Evolutionary conservation across 2,329 filamentous ascomycete species (phyloP), one percentile per base, ranked within the genome.

Genomic region (Paraphaeosphaeria minitans): DNA sequence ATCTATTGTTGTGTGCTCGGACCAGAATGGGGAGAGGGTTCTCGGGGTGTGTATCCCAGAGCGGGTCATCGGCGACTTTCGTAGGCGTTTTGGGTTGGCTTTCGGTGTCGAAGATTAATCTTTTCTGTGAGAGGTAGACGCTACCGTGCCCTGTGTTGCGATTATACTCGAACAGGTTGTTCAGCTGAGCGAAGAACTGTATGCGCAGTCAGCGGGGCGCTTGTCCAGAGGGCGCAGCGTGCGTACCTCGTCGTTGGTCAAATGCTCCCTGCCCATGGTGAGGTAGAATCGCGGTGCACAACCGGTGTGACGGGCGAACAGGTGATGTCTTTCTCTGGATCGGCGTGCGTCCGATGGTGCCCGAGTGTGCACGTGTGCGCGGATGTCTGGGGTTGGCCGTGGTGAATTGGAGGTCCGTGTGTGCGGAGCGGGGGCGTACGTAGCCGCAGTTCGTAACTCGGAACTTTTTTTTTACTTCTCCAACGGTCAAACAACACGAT

Each of bases 1-100:
- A 78, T 57, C 75, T 91, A 69, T 91, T 92, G 76, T 98, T 92
- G 35, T 90, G 90, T 14, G 92, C 94, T 60, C 93, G 89, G 65
- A 99, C 86, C 46, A 98, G 80, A 59, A 98, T 80, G 8, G 93
- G 89, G 14, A 90, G 79, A 6, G 88, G 87, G 29, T 80, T 79
- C 12, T 83, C 77, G 14, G 83, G 84, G 59, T 84, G 77, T 1
- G 88, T 81, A 65, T 92, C 88, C 68, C 85, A 81, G 58, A 89
- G 81, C 14, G 84, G 80, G 55, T 85, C 81, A 42, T 82, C 80
- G 58, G 79, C 78, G 48, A 77, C 67, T 65, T 79, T 80, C 48
- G 67, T 66, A 2, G 74, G 65, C 5, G 72, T 67, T n/a, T 72
- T 63, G 9, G 71, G 64, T 24, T 66, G 64, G 29, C 82, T 60